Conservation (phyloP, 2,329 filamentous ascomycete species). For the Elsinoe ampelina region DNA sequence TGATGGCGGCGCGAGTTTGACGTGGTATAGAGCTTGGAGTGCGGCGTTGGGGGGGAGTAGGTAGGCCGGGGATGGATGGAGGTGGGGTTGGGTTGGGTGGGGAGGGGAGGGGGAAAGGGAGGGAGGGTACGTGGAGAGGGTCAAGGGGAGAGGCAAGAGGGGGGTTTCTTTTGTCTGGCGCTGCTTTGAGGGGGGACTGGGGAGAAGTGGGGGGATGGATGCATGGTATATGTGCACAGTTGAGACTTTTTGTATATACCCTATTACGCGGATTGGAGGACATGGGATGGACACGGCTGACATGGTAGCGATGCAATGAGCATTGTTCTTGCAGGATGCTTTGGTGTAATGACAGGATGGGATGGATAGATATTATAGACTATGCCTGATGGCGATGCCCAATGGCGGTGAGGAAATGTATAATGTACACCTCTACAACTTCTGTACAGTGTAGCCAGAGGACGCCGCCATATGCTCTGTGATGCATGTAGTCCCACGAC, state of each 20-base stretch:
- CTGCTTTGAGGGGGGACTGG: not conserved
- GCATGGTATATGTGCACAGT: not conserved
- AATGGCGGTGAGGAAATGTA: no score
- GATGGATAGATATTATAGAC: no score
- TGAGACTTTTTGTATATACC: not conserved
- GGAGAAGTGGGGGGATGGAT: not conserved
- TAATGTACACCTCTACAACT: no score
- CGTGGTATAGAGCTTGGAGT: conserved; percentile 75
- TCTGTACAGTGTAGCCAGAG: no score
- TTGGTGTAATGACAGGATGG: no score
- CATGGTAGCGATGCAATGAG: no score
- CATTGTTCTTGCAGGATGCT: no score
- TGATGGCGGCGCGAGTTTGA: conserved; percentile 73
- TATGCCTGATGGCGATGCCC: no score
- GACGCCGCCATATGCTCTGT: no score
- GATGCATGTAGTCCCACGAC: no score
- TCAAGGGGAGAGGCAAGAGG: not conserved
- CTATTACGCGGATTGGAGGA: not conserved
- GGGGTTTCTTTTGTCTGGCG: not conserved
- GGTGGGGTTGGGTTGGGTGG: no score
- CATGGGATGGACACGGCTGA: not conserved
- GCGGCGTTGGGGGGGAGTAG: conserved; percentile 49
- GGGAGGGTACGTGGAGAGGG: not conserved
- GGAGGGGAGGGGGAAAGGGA: not conserved
- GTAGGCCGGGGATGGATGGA: not conserved